phyloP scores from a whole-genome alignment of 768 basidiomycete genomes.

The Coprinellus aureogranulatus region DNA sequence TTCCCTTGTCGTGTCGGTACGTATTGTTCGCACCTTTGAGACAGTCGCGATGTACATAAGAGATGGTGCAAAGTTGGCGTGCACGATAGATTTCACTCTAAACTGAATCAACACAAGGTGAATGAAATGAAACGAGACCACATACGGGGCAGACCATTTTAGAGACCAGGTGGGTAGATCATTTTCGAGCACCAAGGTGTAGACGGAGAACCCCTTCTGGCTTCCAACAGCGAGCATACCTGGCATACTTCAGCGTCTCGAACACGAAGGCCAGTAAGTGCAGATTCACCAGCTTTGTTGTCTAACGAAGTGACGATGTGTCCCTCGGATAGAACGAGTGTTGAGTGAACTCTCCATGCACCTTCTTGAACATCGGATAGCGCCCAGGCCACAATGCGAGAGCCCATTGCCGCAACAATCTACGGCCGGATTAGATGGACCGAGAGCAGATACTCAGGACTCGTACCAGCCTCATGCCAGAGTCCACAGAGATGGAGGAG shows the following conservation, averaged over 20 bases:
- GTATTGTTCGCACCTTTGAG: conserved; percentile 44
- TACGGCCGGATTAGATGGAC: conserved; percentile 27
- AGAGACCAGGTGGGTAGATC: conserved; percentile 80
- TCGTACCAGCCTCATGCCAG: conserved; percentile 79
- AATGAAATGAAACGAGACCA: conserved; percentile 2
- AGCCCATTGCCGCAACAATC: conserved; percentile 72
- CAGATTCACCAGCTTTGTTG: conserved; percentile 63
- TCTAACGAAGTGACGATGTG: conserved; percentile 61
- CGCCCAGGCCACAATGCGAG: conserved; percentile 75
- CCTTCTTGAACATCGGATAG: conserved; percentile 62
- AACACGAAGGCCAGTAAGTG: conserved; percentile 2
- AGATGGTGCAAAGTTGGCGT: conserved; percentile 70
- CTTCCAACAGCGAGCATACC: conserved; percentile 76
- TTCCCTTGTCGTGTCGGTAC: not conserved
- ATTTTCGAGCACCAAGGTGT: conserved; percentile 75
- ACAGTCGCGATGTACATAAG: conserved; percentile 70
- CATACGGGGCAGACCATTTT: conserved; percentile 72
- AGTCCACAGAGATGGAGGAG: conserved; percentile 67
- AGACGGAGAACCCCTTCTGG: conserved; percentile 59
- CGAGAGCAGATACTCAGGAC: not conserved
- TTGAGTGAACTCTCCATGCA: conserved; percentile 80
- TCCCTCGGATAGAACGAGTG: conserved; percentile 59
- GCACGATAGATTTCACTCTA: conserved; percentile 48
- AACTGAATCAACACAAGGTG: conserved; percentile 3
- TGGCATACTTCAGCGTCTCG: conserved; percentile 34